Percentiles rank a stretch among this genome's conserved stretches.
phyloP scores from a whole-genome alignment of 2,329 filamentous ascomycete species.

The Aspergillus sergii region DNA sequence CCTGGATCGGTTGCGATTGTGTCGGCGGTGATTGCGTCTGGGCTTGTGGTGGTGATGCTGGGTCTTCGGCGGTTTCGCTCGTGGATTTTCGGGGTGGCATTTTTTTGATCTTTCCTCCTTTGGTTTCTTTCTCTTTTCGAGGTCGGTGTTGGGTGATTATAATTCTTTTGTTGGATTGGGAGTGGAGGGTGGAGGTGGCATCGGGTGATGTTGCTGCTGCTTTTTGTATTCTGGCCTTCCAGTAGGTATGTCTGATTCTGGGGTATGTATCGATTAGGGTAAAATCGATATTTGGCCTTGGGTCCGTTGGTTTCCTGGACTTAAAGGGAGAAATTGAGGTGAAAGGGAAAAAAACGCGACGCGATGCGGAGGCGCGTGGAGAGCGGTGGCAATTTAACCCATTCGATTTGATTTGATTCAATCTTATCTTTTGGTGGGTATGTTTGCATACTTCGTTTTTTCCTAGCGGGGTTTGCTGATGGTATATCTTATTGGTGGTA shows the following conservation, averaged over 20 bases:
- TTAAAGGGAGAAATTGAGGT: not conserved
- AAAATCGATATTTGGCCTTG: too few species aligned
- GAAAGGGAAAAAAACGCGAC: conserved; percentile 1
- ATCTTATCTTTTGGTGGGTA: not conserved
- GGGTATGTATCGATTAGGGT: too few species aligned
- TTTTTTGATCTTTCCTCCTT: not conserved
- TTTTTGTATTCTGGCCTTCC: not conserved
- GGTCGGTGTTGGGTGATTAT: not conserved
- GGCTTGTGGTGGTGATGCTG: conserved; percentile 15
- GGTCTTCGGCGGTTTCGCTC: conserved; percentile 22
- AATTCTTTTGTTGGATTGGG: not conserved
- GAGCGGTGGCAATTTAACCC: not conserved
- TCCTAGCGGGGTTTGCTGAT: too few species aligned
- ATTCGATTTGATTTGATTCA: not conserved
- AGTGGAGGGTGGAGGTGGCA: not conserved
- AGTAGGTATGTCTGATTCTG: too few species aligned
- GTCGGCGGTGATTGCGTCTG: conserved; percentile 16
- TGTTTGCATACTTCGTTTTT: too few species aligned
- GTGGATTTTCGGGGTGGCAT: conserved; percentile 42
- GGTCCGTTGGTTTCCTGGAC: too few species aligned
- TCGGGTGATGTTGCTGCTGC: not conserved
- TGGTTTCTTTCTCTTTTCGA: not conserved
- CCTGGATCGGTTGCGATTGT: conserved; percentile 28
- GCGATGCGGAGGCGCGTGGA: not conserved
- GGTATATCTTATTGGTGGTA: too few species aligned